Conservation (phyloP, 2,329 filamentous ascomycete species). For the Stagonosporopsis rhizophila region DNA sequence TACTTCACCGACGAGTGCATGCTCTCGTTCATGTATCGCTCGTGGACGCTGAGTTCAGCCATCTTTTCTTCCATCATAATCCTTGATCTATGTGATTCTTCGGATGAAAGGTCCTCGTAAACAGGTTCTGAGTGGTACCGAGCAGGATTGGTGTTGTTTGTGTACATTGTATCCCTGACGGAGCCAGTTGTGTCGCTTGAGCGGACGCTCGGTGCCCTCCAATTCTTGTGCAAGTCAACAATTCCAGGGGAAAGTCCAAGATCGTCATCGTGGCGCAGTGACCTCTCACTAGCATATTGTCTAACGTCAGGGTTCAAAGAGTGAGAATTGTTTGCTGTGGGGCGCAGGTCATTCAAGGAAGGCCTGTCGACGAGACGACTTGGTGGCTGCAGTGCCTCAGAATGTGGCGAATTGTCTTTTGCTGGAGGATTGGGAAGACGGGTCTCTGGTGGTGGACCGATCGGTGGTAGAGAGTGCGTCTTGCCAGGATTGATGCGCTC, state of each 20-base stretch:
- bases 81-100: conserved; percentile 32
- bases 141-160: conserved; percentile 21
- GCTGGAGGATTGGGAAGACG: conserved; percentile 38
- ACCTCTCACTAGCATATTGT: conserved; percentile 20
- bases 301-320: conserved; percentile 23
- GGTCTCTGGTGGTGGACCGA: conserved; percentile 41
- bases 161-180: conserved; percentile 38
- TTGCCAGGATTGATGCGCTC: conserved; percentile 56
- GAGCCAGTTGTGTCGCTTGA: conserved; percentile 34
- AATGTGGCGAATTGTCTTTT: conserved; percentile 23
- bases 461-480: conserved; percentile 33
- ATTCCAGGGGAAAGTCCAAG: conserved; percentile 25
- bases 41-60: conserved; percentile 32
- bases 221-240: conserved; percentile 37
- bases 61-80: conserved; percentile 36
- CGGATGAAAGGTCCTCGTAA: conserved; percentile 32
- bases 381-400: conserved; percentile 12
- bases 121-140: conserved; percentile 31
- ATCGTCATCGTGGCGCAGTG: conserved; percentile 28
- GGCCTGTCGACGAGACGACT: conserved; percentile 16
- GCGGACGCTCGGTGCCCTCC: conserved; percentile 38
- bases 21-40: conserved; percentile 34
- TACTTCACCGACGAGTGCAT: conserved; percentile 23
- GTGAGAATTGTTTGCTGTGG: conserved; percentile 13
- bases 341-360: conserved; percentile 30